These are phyloP conservation scores for Margaritispora aquatica DNA, from an alignment of 495 filamentous ascomycete species.

Conservation along the genomic window DNA sequence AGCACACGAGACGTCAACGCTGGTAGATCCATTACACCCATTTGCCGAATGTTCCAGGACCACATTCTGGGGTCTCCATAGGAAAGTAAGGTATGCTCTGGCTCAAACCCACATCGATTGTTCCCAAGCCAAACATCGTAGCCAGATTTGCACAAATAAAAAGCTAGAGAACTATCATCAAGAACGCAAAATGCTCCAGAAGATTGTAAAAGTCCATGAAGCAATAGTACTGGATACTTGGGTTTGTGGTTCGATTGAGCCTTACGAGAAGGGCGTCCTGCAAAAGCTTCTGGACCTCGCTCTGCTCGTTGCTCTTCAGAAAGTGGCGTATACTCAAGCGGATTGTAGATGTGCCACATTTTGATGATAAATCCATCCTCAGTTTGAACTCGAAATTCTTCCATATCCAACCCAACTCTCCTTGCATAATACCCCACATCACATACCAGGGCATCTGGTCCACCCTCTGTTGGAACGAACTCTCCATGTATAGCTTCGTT, in stretches of 20 bases:
- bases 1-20: conserved; percentile 82
- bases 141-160: conserved; percentile 86
- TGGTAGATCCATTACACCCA: conserved; percentile 87
- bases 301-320: conserved; percentile 31
- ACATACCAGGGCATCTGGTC: conserved; percentile 68
- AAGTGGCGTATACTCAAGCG: conserved; percentile 55
- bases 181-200: conserved; percentile 86
- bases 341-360: conserved; percentile 87
- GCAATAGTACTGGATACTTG: conserved; percentile 82
- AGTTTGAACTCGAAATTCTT: conserved; percentile 79
- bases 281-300: conserved; percentile 36
- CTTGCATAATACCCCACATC: conserved; percentile 85
- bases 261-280: conserved; percentile 13
- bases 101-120: conserved; percentile 82
- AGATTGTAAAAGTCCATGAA: conserved; percentile 85
- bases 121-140: conserved; percentile 97
- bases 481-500: conserved; percentile 38
- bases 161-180: conserved; percentile 85
- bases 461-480: conserved; percentile 69
- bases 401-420: conserved; percentile 81
- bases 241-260: conserved; percentile 17
- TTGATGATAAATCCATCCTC: conserved; percentile 91
- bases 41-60: conserved; percentile 94
- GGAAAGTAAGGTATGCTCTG: conserved; percentile 64
- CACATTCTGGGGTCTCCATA: conserved; percentile 88